A percentile compares a stretch with the other conserved stretches of the same genome.
These are phyloP conservation scores for Fusarium ramigenum DNA, from an alignment of 2,329 filamentous ascomycete genomes.

Conservation along the genomic window DNA sequence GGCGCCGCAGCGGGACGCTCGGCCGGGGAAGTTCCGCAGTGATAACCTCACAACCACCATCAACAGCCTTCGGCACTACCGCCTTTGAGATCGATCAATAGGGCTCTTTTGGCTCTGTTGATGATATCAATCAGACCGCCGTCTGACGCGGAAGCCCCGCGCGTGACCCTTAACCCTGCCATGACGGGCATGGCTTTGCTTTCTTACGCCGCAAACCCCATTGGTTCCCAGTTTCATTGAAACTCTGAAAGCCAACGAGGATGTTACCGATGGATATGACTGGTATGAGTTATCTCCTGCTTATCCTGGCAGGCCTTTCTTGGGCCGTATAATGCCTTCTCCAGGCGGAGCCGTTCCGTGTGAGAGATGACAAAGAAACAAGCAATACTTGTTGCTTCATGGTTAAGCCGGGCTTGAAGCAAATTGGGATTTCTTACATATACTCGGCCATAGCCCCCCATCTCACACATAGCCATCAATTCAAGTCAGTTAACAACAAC, in stretches of 20 bases:
- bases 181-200: slow-evolving; percentile 32
- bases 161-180: slow-evolving; percentile 36
- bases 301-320: slow-evolving; percentile 29
- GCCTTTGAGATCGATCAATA: slow-evolving; percentile 26
- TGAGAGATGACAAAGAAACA: slow-evolving; percentile 26
- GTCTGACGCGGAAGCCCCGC: slow-evolving; percentile 41
- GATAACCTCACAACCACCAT: slow-evolving; percentile 33
- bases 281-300: slow-evolving; percentile 7
- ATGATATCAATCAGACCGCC: slow-evolving; percentile 42
- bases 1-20: slow-evolving; percentile 42
- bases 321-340: slow-evolving; percentile 41
- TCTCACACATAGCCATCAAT: slow-evolving; percentile 1
- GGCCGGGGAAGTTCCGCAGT: slow-evolving; percentile 45
- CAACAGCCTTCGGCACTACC: slow-evolving; percentile 39
- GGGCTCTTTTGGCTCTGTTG: slow-evolving; percentile 22
- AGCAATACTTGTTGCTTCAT: slow-evolving; percentile 19
- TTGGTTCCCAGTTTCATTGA: slow-evolving; percentile 27
- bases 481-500: slow-evolving; percentile 8
- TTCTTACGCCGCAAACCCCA: slow-evolving; percentile 34
- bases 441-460: slow-evolving; percentile 18
- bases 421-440: slow-evolving; percentile 39
- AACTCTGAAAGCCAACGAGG: slow-evolving; percentile 18
- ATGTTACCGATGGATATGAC: slow-evolving; percentile 25
- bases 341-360: slow-evolving; percentile 43
- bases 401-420: slow-evolving; percentile 36